Percentiles rank a stretch among this genome's conserved stretches.
Evolutionary conservation across 768 basidiomycete species (phyloP).

Genomic region (Amanita fuliginea): DNA sequence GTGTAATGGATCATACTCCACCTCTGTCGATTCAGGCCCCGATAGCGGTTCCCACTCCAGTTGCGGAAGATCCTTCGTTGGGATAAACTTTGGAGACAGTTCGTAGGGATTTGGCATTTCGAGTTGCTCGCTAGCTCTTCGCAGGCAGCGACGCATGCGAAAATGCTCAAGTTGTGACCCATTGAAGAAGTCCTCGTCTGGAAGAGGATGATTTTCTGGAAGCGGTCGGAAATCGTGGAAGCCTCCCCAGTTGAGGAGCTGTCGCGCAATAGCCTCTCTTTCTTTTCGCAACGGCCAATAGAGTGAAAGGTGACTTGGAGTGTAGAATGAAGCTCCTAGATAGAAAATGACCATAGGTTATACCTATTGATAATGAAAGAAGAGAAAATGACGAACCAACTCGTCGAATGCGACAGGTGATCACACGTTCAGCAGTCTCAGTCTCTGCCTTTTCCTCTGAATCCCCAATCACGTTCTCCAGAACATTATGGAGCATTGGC

Average conservation of each 20-base stretch:
- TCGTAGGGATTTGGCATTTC: constrained; percentile 18
- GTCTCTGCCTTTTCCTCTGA: neutral
- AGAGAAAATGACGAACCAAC: neutral
- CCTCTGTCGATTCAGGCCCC: constrained; percentile 3
- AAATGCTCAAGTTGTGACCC: constrained; percentile 14
- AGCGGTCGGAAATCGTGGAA: constrained; percentile 22
- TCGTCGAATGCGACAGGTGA: neutral
- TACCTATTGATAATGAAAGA: neutral
- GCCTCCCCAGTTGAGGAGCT: constrained; percentile 25
- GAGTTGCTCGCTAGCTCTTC: constrained; percentile 12
- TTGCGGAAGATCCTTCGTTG: neutral
- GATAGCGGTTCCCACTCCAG: constrained; percentile 13
- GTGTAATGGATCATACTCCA: constrained; percentile 5
- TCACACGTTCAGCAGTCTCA: neutral
- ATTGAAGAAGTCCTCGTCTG: constrained; percentile 15
- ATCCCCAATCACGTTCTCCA: neutral
- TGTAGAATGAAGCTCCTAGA: neutral
- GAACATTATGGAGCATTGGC: neutral
- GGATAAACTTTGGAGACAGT: constrained; percentile 5
- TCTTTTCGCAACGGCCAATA: neutral
- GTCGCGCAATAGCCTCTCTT: neutral
- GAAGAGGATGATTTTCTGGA: constrained; percentile 11
- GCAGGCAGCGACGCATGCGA: constrained; percentile 19
- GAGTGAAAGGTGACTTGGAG: neutral
- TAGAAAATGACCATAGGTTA: neutral